A percentile compares a stretch with the other conserved stretches of the same genome.
Conservation (phyloP, 75 land plant species). For the Cryptomeria japonica region DNA sequence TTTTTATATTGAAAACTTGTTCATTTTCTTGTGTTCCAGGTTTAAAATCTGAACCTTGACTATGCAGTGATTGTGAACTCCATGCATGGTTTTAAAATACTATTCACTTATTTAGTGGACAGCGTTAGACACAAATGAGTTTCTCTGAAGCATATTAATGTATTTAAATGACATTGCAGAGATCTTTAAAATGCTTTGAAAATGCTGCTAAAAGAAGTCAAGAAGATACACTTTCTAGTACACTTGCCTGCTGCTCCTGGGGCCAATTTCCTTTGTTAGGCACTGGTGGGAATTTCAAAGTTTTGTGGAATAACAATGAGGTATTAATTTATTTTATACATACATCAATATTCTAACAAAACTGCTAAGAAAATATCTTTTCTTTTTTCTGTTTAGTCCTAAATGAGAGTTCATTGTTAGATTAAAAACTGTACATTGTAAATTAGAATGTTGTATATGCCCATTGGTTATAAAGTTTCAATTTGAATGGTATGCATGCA, state of each 20-base stretch:
- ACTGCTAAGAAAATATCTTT: background rate
- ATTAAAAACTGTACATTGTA: background rate
- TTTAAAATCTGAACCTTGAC: background rate
- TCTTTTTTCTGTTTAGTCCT: background rate
- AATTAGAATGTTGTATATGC: background rate
- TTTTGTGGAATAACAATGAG: constrained; percentile 53
- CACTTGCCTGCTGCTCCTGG: constrained; percentile 72
- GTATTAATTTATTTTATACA: constrained; percentile 16
- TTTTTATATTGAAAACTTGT: background rate
- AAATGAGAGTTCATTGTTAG: background rate
- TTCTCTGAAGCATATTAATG: background rate
- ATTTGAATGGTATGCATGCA: background rate
- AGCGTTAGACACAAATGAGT: background rate
- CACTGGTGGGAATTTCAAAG: constrained; percentile 73
- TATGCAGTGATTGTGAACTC: background rate
- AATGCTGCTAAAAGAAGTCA: constrained; percentile 70
- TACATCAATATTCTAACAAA: background rate
- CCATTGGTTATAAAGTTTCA: background rate
- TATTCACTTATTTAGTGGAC: background rate
- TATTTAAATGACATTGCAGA: constrained; percentile 34
- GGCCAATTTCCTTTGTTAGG: constrained; percentile 76
- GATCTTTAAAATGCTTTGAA: constrained; percentile 73
- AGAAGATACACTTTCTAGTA: constrained; percentile 55
- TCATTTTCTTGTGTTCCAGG: background rate
- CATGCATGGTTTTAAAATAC: too few species aligned